Percentiles rank a stretch among this genome's conserved stretches.
phyloP scores from a whole-genome alignment of 148 eudicot genomes.

The Dysphania ambrosioides region DNA sequence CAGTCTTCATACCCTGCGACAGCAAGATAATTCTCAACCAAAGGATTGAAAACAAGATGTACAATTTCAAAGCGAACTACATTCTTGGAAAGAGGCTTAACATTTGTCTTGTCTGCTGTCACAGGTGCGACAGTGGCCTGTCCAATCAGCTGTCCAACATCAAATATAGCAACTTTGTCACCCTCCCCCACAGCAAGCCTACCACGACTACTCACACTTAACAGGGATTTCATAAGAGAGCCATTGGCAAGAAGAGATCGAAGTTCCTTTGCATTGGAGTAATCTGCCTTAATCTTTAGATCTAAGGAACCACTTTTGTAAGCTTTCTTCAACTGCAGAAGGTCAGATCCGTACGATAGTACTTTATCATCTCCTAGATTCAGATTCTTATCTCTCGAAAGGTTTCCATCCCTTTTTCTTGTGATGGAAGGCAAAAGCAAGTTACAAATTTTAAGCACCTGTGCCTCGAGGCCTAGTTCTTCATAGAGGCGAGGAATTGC shows the following conservation, averaged over 20 bases:
- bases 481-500: slow-evolving; percentile 61
- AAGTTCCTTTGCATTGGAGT: slow-evolving; percentile 92
- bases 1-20: slow-evolving; percentile 99
- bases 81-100: slow-evolving; percentile 92
- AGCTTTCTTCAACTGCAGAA: slow-evolving; percentile 91
- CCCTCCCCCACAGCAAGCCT: slow-evolving; percentile 99
- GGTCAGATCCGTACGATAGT: slow-evolving; percentile 57
- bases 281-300: slow-evolving; percentile 93
- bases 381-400: slow-evolving; percentile 61
- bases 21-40: slow-evolving; percentile 93
- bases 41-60: slow-evolving; percentile 78
- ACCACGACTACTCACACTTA: slow-evolving; percentile 88
- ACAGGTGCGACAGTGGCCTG: slow-evolving; percentile 95
- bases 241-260: slow-evolving; percentile 85
- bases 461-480: slow-evolving; percentile 80
- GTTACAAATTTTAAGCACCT: slow-evolving; percentile 68
- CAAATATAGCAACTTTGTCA: slow-evolving; percentile 96
- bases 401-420: slow-evolving; percentile 63
- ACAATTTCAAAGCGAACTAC: slow-evolving; percentile 97
- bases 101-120: slow-evolving; percentile 97
- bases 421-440: slow-evolving; percentile 71
- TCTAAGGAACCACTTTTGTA: slow-evolving; percentile 96
- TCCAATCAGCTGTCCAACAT: slow-evolving; percentile 97
- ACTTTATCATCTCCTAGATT: slow-evolving; percentile 63
- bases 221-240: slow-evolving; percentile 88